Percentiles rank a stretch among this genome's conserved stretches.
Conservation (phyloP, 805 yeast genomes). For the Candida silvicultrix region DNA sequence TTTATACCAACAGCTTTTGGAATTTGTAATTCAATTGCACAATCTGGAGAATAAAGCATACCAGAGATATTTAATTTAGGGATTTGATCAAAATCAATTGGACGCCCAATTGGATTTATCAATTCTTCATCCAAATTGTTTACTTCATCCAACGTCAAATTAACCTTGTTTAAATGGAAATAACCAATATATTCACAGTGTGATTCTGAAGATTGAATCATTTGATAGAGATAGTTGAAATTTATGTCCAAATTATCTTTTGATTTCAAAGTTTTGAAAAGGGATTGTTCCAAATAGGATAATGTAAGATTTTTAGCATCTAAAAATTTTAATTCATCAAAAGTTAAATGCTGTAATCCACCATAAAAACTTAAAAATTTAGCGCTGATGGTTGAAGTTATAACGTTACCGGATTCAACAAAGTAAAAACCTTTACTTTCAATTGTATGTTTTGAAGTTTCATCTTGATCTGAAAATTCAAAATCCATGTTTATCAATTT, state of each 20-base stretch:
- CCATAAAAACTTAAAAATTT: constrained; percentile 59
- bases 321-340: constrained; percentile 36
- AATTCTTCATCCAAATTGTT: constrained; percentile 67
- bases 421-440: constrained; percentile 59
- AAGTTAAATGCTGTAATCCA: constrained; percentile 47
- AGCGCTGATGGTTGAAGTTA: constrained; percentile 54
- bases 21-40: constrained; percentile 53
- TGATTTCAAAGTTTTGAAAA: constrained; percentile 8
- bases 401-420: constrained; percentile 55
- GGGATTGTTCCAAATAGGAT: constrained; percentile 37
- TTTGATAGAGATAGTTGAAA: constrained; percentile 16
- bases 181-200: constrained; percentile 70
- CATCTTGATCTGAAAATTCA: constrained; percentile 36
- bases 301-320: constrained; percentile 37
- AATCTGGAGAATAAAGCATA: constrained; percentile 80
- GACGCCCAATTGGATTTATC: constrained; percentile 69
- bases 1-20: constrained; percentile 46
- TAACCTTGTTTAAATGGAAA: constrained; percentile 63
- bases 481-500: constrained; percentile 31
- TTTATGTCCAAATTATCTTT: constrained; percentile 17
- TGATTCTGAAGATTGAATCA: constrained; percentile 25
- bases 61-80: constrained; percentile 57
- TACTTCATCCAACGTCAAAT: constrained; percentile 45
- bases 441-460: constrained; percentile 42
- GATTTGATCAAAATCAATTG: constrained; percentile 41